A percentile compares a stretch with the other conserved stretches of the same genome.
Conservation (phyloP, 305 asterid genomes). For the Plantago rigida region DNA sequence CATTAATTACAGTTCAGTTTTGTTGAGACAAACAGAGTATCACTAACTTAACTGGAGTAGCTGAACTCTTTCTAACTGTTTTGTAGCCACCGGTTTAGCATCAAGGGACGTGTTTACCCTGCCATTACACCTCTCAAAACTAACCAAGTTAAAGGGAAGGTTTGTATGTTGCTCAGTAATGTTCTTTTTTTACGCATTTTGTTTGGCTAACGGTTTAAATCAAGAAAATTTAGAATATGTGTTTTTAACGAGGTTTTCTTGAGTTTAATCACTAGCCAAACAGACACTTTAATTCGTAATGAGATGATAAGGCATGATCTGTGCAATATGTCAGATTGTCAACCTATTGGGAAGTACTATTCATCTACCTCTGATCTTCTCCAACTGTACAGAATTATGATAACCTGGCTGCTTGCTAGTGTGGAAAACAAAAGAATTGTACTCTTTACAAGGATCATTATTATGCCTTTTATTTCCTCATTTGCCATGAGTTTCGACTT, state of each 20-base stretch:
- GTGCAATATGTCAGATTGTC: too few species aligned
- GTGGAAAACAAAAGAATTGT: too few species aligned
- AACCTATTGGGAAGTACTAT: too few species aligned
- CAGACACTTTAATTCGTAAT: background rate
- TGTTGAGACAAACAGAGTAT: too few species aligned
- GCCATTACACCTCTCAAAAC: slow-evolving; percentile 66
- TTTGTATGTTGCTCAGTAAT: slow-evolving; percentile 3
- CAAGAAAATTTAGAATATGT: too few species aligned
- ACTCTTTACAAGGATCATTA: too few species aligned
- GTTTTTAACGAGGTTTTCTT: too few species aligned
- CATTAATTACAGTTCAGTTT: too few species aligned
- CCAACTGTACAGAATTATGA: background rate
- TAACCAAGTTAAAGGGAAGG: slow-evolving; percentile 66
- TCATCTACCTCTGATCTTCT: background rate
- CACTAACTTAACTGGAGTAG: too few species aligned
- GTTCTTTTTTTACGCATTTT: too few species aligned
- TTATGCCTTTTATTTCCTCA: background rate
- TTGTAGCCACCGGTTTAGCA: slow-evolving; percentile 77
- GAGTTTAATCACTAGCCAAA: too few species aligned
- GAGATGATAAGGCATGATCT: background rate
- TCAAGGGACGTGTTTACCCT: slow-evolving; percentile 85
- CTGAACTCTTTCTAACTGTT: background rate
- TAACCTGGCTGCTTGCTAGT: background rate
- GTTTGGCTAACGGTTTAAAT: too few species aligned
- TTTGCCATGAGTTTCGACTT: slow-evolving; percentile 10